Percentiles rank a stretch among this genome's conserved stretches.
phyloP scores from a whole-genome alignment of 805 yeast species.

The Wickerhamomyces ciferrii region DNA sequence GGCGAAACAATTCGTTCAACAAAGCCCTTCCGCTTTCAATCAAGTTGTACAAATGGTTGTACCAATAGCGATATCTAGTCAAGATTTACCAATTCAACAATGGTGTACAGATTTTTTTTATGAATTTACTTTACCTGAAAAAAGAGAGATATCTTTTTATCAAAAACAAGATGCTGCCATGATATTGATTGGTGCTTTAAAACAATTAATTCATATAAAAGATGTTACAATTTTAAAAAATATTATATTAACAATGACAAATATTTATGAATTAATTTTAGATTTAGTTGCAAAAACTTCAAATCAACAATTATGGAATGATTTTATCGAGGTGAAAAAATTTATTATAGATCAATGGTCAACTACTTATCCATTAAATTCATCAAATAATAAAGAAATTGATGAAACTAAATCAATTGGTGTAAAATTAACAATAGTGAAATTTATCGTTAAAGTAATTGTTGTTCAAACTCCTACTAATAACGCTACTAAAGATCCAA shows the following conservation, averaged over 20 bases:
- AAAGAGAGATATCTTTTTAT: not conserved
- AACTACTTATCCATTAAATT: slow-evolving; percentile 46
- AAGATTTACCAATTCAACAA: slow-evolving; percentile 1
- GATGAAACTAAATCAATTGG: slow-evolving; percentile 45
- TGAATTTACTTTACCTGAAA: not conserved
- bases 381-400: slow-evolving; percentile 14
- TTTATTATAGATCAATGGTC: slow-evolving; percentile 59
- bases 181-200: slow-evolving; percentile 8
- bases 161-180: slow-evolving; percentile 14
- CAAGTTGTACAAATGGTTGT: slow-evolving; percentile 22
- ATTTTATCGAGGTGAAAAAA: slow-evolving; percentile 49
- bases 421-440: slow-evolving; percentile 62
- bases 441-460: slow-evolving; percentile 60
- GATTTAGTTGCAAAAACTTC: slow-evolving; percentile 38
- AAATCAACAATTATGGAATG: slow-evolving; percentile 44
- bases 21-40: slow-evolving; percentile 28
- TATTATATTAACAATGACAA: slow-evolving; percentile 33
- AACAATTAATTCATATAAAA: slow-evolving; percentile 8
- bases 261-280: slow-evolving; percentile 41
- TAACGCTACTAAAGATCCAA: slow-evolving; percentile 16
- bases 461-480: slow-evolving; percentile 42
- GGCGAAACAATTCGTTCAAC: slow-evolving; percentile 31
- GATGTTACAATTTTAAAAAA: slow-evolving; percentile 30
- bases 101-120: slow-evolving; percentile 1
- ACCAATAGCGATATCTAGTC: not conserved